Percentiles rank a stretch among this genome's conserved stretches.
Evolutionary conservation across 371 early-diverging fungal species (phyloP).

Genomic region (Mucor lusitanicus): DNA sequence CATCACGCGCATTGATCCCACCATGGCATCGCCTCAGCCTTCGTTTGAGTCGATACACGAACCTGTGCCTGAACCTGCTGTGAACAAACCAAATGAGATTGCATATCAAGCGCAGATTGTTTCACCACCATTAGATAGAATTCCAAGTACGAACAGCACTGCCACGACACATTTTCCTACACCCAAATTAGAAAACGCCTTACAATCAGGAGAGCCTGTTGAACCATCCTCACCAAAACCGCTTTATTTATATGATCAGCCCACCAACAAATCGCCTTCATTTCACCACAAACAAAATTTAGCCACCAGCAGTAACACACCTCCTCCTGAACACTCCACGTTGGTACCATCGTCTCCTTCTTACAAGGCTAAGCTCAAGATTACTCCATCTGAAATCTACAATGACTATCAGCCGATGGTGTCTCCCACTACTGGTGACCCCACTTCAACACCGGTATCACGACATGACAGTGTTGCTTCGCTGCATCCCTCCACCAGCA

Average conservation of each 20-base stretch:
- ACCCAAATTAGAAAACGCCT: background rate
- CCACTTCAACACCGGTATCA: background rate
- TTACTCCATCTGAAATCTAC: background rate
- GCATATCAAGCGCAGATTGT: background rate
- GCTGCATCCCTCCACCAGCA: background rate
- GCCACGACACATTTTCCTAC: background rate
- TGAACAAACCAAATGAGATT: background rate
- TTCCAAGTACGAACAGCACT: background rate
- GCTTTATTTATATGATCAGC: background rate
- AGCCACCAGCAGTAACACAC: background rate
- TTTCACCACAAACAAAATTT: background rate
- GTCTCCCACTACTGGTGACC: background rate
- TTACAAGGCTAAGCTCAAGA: background rate
- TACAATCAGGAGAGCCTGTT: background rate
- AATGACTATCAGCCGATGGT: background rate
- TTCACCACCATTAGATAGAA: background rate
- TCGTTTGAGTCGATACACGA: background rate
- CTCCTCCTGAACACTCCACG: background rate
- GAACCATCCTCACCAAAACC: background rate
- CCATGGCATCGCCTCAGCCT: background rate
- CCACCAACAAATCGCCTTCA: background rate
- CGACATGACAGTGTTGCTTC: background rate
- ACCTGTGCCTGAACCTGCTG: background rate
- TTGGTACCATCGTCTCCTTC: background rate
- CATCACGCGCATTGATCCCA: background rate